Percentiles rank a stretch among this genome's conserved stretches.
Conservation (phyloP, 2,329 filamentous ascomycete genomes). For the Mariannaea elegans region DNA sequence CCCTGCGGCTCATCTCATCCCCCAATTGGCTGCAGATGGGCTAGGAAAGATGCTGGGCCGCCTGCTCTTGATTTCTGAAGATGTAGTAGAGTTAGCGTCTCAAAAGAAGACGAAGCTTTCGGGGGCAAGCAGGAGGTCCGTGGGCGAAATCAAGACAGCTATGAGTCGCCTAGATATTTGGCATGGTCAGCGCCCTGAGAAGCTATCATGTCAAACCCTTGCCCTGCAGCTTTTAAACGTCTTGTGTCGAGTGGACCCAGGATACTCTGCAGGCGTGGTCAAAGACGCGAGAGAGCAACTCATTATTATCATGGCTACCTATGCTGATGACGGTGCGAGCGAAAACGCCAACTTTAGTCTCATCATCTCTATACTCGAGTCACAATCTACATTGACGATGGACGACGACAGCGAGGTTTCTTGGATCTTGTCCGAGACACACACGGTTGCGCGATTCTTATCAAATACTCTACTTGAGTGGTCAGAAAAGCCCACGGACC, state of each 20-base stretch:
- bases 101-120: slow-evolving; percentile 76
- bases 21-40: slow-evolving; percentile 64
- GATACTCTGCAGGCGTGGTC: slow-evolving; percentile 41
- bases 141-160: slow-evolving; percentile 63
- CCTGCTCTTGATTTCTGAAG: slow-evolving; percentile 61
- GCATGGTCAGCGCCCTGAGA: slow-evolving; percentile 59
- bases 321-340: slow-evolving; percentile 25
- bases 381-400: slow-evolving; percentile 43
- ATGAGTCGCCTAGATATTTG: slow-evolving; percentile 67
- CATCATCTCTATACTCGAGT: slow-evolving; percentile 50
- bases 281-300: slow-evolving; percentile 42
- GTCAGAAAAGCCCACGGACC: slow-evolving; percentile 38
- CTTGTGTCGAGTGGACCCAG: slow-evolving; percentile 42
- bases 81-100: slow-evolving; percentile 68
- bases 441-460: slow-evolving; percentile 44
- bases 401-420: slow-evolving; percentile 32
- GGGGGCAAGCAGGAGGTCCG: slow-evolving; percentile 65
- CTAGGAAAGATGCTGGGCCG: slow-evolving; percentile 63
- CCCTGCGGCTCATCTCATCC: slow-evolving; percentile 67
- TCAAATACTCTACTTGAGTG: slow-evolving; percentile 41
- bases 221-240: slow-evolving; percentile 70
- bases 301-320: slow-evolving; percentile 33
- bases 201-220: slow-evolving; percentile 69
- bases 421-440: slow-evolving; percentile 39
- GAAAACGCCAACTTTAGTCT: slow-evolving; percentile 54